Conservation (phyloP, 441 rosid species). For the Populus tomentosa region DNA sequence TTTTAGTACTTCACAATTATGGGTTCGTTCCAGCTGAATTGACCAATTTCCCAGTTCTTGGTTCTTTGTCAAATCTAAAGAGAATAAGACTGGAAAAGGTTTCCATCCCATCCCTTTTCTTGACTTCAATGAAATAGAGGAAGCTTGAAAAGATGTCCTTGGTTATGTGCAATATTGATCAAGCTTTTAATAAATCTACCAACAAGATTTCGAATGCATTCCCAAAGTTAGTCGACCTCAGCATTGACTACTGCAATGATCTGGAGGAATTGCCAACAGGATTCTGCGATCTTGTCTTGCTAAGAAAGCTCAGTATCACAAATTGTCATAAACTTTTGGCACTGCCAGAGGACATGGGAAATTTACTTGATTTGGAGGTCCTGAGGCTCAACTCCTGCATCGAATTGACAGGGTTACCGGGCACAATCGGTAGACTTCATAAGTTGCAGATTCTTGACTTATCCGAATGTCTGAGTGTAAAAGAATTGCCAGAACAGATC, state of each 20-base stretch:
- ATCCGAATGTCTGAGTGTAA: too few species aligned
- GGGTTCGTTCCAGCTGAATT: slow-evolving; percentile 32
- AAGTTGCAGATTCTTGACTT: too few species aligned
- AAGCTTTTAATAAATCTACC: slow-evolving; percentile 20
- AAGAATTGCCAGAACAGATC: too few species aligned
- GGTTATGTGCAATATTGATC: slow-evolving; percentile 46
- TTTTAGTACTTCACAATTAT: slow-evolving; percentile 36
- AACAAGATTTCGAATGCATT: slow-evolving; percentile 21
- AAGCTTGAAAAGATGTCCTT: slow-evolving; percentile 50
- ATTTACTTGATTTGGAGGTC: slow-evolving; percentile 33
- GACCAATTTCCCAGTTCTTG: slow-evolving; percentile 32
- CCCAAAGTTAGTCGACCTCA: slow-evolving; percentile 51
- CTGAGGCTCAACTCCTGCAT: slow-evolving; percentile 52
- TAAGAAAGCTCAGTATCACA: slow-evolving; percentile 56
- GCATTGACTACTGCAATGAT: slow-evolving; percentile 61
- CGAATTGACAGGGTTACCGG: too few species aligned
- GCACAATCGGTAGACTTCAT: too few species aligned
- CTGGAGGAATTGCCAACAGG: slow-evolving; percentile 40
- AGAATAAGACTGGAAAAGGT: slow-evolving; percentile 61
- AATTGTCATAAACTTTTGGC: slow-evolving; percentile 47
- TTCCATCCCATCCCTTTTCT: slow-evolving; percentile 28
- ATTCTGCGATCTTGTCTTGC: slow-evolving; percentile 30
- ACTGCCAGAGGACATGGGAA: slow-evolving; percentile 49
- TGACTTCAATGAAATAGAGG: slow-evolving; percentile 4
- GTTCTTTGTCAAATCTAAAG: slow-evolving; percentile 40